Base-by-base conservation (phyloP, 495 filamentous ascomycete genomes). In the Penicillium coffeae region DNA sequence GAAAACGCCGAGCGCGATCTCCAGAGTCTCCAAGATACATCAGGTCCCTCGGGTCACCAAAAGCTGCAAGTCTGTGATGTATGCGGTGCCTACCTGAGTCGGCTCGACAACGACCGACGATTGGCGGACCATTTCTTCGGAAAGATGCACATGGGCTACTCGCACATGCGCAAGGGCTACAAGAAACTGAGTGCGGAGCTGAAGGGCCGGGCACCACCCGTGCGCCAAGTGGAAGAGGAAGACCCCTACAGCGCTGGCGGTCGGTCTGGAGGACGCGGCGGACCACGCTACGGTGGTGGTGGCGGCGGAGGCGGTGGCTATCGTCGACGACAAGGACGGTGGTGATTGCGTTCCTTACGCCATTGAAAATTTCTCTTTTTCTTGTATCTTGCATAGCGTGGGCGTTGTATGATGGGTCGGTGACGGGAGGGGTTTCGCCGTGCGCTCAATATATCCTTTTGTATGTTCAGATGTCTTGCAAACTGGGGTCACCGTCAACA, bases 31-130 rank as follows among this genome's bases (percentile, higher is more conserved):
- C 83, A 83, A 45, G 93, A 98, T 61, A 96, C 90, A 1, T 86
- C 83, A 21, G 93, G 93, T 0, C 93, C 93, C 0, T 87, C 82
- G 9, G 93, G 93, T 9, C 93, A 98, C 71, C 93, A 98, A 72
- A 97, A 97, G 60, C 73, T 98, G 42, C 94, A 97, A 68, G 93
- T 98, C 15, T 98, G 93, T 77, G 93, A 98, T 67, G 94, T 97
- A 1, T 98, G 93, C 69, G 92, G 86, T 42, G 93, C 93, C 3
- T 98, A 98, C 63, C 76, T 98, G 45, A 86, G 80, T 45, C 69
- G 93, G 15, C 80, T 98, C 19, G 93, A 98, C 62, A 98, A 98
- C 59, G 93, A 98, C 62, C 79, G 93, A 15, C 75, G 93, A 21
- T 61, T 98, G 66, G 93, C 93, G 21, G 93, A 98, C 65, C 93